A percentile compares a stretch with the other conserved stretches of the same genome.
These are phyloP conservation scores for Flammula alnicola DNA, from an alignment of 1,284 basidiomycete species.

Conservation along the genomic window DNA sequence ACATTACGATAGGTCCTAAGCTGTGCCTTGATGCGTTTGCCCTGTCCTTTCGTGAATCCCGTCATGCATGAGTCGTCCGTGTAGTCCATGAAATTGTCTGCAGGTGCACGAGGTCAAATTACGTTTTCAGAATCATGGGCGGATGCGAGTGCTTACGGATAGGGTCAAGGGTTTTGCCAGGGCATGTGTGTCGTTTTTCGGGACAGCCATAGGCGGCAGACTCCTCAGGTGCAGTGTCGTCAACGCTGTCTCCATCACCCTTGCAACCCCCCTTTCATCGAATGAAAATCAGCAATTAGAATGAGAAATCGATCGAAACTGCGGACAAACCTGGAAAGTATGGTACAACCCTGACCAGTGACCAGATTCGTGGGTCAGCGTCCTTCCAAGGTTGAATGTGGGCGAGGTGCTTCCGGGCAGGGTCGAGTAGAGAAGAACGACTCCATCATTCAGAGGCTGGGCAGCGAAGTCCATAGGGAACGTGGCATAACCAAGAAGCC, in stretches of 20 bases:
- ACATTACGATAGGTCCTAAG: conserved; percentile 32
- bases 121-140: no score
- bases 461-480: conserved; percentile 42
- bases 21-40: conserved; percentile 33
- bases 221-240: conserved; percentile 43
- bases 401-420: conserved; percentile 43
- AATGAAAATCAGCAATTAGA: not conserved
- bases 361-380: conserved; percentile 45
- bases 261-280: conserved; percentile 46
- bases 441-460: conserved; percentile 41
- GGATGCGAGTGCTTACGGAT: conserved; percentile 34
- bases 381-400: conserved; percentile 43
- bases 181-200: conserved; percentile 36
- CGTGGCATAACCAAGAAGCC: conserved; percentile 43
- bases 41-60: conserved; percentile 39
- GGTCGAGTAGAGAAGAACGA: conserved; percentile 42
- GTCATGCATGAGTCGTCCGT: conserved; percentile 42
- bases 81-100: conserved; percentile 47
- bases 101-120: not conserved
- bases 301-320: not conserved
- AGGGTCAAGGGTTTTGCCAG: conserved; percentile 32
- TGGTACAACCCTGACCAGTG: conserved; percentile 47
- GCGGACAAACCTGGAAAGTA: conserved; percentile 39
- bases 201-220: conserved; percentile 39
- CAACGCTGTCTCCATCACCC: conserved; percentile 41